Percentiles rank a stretch among this genome's conserved stretches.
These are phyloP conservation scores for Ceratocystiopsis sp. DNA, from an alignment of 2,329 filamentous ascomycete genomes.

Conservation along the genomic window DNA sequence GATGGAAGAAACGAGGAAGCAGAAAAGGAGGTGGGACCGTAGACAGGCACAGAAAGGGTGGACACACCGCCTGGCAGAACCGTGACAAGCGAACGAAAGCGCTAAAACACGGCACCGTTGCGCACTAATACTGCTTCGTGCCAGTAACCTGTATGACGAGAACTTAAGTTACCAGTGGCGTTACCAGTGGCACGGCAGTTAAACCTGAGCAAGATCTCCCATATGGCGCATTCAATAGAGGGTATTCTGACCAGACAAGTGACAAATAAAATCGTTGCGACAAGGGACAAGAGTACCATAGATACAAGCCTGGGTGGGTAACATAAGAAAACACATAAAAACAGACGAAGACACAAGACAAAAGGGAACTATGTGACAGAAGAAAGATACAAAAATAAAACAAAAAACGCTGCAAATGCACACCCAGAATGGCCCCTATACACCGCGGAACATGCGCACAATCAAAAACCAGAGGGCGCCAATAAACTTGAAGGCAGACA, in stretches of 20 bases:
- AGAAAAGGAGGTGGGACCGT: neutral
- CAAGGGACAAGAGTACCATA: no score
- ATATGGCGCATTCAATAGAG: neutral
- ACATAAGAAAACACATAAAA: neutral
- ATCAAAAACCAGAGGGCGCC: conserved; percentile 88
- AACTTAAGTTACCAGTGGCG: neutral
- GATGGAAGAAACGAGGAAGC: neutral
- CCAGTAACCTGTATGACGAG: neutral
- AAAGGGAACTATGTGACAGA: no score
- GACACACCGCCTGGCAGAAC: no score
- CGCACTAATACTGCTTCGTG: no score
- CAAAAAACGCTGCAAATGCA: neutral
- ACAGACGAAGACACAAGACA: neutral
- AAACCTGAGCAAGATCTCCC: neutral
- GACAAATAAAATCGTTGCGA: no score
- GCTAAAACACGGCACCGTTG: no score
- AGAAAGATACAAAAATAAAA: neutral
- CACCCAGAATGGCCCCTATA: conserved; percentile 18
- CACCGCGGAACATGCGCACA: conserved; percentile 65
- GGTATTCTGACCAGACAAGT: no score
- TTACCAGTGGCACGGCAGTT: neutral
- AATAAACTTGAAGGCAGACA: conserved; percentile 74
- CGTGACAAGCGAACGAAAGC: no score
- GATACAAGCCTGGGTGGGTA: no score
- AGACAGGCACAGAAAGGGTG: no score